Percentiles rank a stretch among this genome's conserved stretches.
phyloP scores from a whole-genome alignment of 441 rosid species.

The Flueggea neowawraea region DNA sequence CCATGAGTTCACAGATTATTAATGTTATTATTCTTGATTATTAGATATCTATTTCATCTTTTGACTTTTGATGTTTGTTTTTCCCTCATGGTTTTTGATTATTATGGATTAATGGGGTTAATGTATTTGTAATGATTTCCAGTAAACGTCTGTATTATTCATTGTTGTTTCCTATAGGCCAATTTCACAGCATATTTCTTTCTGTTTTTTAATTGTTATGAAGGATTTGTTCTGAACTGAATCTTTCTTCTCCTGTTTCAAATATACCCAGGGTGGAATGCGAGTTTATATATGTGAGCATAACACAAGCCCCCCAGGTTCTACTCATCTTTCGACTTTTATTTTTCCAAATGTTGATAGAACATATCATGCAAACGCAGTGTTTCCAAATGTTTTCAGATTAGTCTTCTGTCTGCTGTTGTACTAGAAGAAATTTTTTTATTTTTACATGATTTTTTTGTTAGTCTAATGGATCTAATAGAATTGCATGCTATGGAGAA shows the following conservation, averaged over 20 bases:
- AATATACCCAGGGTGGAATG: constrained; percentile 64
- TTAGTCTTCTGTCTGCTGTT: neutral
- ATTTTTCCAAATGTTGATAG: constrained; percentile 2
- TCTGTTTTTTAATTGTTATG: neutral
- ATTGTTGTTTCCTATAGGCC: constrained; percentile 1
- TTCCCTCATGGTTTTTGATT: no score
- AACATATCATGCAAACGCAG: constrained; percentile 1
- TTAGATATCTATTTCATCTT: no score
- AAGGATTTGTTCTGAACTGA: constrained; percentile 3
- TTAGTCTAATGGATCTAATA: no score
- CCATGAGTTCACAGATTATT: no score
- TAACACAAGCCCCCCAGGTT: constrained; percentile 91
- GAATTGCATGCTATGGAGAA: no score
- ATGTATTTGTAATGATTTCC: no score
- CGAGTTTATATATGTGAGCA: constrained; percentile 79
- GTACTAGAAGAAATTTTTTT: no score
- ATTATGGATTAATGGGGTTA: no score
- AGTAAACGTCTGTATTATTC: no score
- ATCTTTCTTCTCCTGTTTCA: constrained; percentile 4
- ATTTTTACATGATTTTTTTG: no score
- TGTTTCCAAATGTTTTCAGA: neutral
- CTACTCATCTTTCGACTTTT: constrained; percentile 3
- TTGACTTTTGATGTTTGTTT: no score
- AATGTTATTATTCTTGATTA: no score
- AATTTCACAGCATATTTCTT: neutral